Evolutionary conservation across 1,139 yeast species (phyloP), one percentile per base, ranked within the genome.

Genomic region (Nakaseomyces glabratus): DNA sequence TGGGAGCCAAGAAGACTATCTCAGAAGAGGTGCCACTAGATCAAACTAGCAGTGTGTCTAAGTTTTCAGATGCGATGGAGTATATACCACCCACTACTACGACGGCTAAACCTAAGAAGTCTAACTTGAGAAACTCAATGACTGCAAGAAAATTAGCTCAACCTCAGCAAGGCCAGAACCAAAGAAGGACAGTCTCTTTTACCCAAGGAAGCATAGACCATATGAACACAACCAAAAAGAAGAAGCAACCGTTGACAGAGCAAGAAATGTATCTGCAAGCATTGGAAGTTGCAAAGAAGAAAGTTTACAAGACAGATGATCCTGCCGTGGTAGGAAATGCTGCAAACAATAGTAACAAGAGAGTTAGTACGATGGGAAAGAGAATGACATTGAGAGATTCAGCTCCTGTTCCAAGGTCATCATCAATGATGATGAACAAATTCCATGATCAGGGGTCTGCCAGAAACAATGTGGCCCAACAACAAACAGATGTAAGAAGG

Each of bases 201-300:
- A 34, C 36, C 3, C 20, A 30, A 4, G 24, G 20, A 9, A 26
- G 15, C 20, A 28, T 11, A 11, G 18, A 13, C 17, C 33, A 20
- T 20, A 22, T 15, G 20, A 26, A 21, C n/a, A 21, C 24, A 6
- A 25, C 28, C 12, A 20, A 25, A 9, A 31, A 19, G 6, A 29
- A 31, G n/a, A 41, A 37, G 23, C 37, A 39, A 28, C 34, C 35
- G 12, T 14, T 51, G 13, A 49, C 51, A 2, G 52, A 54, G 20
- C 50, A 50, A 22, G 61, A 57, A 35, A 55, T 56, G 58, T 57
- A 57, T 36, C 46, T 48, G 2, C 46, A 46, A 21, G 62, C 62
- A 1, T 35, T 51, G 24, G 54, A 51, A 35, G 48, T 52, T 11
- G 62, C 62, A 2, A 44, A 44, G 24, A 47, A 42, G 23, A 57